Conservation (phyloP, 805 yeast species). For the Starmerella roubikii region DNA sequence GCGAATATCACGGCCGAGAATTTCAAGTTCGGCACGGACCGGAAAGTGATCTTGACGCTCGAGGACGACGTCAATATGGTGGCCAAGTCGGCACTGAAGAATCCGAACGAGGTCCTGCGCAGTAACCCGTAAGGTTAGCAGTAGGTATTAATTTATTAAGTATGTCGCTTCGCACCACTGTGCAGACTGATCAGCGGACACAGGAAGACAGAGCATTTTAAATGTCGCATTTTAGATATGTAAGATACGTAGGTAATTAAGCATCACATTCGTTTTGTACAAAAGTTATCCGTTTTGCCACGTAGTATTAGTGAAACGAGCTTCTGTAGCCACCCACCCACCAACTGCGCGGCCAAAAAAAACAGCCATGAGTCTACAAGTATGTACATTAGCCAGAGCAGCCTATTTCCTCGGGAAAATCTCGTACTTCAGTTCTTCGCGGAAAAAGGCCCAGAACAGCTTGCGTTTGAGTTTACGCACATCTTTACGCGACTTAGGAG, state of each 20-base stretch:
- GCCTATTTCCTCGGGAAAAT: slow-evolving; percentile 10
- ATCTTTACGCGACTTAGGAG: slow-evolving; percentile 6
- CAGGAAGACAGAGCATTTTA: too few species aligned
- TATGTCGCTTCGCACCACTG: background rate
- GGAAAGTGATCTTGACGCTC: slow-evolving; percentile 57
- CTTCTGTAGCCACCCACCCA: too few species aligned
- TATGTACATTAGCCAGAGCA: too few species aligned
- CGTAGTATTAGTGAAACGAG: too few species aligned
- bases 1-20: slow-evolving; percentile 59
- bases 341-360: too few species aligned
- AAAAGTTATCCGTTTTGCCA: too few species aligned
- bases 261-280: too few species aligned
- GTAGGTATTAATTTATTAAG: background rate
- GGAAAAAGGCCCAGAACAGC: slow-evolving; percentile 18
- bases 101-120: slow-evolving; percentile 31
- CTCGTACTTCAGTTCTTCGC: slow-evolving; percentile 20
- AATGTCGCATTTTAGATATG: too few species aligned
- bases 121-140: background rate
- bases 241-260: too few species aligned
- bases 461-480: slow-evolving; percentile 11
- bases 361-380: too few species aligned
- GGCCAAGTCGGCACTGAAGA: slow-evolving; percentile 42
- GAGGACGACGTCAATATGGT: slow-evolving; percentile 67
- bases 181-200: too few species aligned
- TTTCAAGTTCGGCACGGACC: slow-evolving; percentile 60